Evolutionary conservation across 139 green algal species (phyloP).

Genomic region (Desmodesmus armatus): DNA sequence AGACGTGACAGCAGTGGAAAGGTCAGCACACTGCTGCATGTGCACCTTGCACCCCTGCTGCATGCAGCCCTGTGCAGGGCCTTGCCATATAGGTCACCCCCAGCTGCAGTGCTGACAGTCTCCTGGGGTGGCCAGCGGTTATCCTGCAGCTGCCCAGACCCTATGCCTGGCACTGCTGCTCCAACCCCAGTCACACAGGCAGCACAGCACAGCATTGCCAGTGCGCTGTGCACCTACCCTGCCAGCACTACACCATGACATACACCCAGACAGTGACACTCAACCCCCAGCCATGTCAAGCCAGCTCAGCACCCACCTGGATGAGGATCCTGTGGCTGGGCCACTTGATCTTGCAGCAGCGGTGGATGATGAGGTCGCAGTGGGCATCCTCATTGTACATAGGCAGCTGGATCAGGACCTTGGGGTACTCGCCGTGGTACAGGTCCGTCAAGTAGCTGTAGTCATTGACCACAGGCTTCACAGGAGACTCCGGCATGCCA

Average conservation of each 20-base stretch:
- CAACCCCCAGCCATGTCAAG: too few species aligned
- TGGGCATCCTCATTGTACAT: constrained; percentile 67
- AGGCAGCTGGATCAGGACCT: constrained; percentile 88
- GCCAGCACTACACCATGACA: too few species aligned
- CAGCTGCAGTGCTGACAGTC: not conserved
- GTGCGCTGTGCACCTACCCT: too few species aligned
- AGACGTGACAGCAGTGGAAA: not conserved
- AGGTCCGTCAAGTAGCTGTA: constrained; percentile 42
- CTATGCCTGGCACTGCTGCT: not conserved
- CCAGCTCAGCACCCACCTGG: constrained; percentile 62
- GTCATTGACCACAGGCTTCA: constrained; percentile 27
- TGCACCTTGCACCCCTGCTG: too few species aligned
- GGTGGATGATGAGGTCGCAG: constrained; percentile 61
- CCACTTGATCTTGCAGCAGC: constrained; percentile 66
- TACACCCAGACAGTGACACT: too few species aligned
- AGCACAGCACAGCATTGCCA: too few species aligned
- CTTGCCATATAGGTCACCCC: not conserved
- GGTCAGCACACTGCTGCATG: not conserved
- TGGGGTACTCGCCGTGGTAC: constrained; percentile 48
- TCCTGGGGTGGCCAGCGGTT: not conserved
- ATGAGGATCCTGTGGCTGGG: constrained; percentile 62
- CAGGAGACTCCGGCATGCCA: constrained; percentile 1
- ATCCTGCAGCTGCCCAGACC: not conserved
- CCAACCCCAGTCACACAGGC: too few species aligned
- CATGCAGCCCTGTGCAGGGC: not conserved